Conservation (phyloP, 2,329 filamentous ascomycete species). For the Chrysoporthe austroafricana region DNA sequence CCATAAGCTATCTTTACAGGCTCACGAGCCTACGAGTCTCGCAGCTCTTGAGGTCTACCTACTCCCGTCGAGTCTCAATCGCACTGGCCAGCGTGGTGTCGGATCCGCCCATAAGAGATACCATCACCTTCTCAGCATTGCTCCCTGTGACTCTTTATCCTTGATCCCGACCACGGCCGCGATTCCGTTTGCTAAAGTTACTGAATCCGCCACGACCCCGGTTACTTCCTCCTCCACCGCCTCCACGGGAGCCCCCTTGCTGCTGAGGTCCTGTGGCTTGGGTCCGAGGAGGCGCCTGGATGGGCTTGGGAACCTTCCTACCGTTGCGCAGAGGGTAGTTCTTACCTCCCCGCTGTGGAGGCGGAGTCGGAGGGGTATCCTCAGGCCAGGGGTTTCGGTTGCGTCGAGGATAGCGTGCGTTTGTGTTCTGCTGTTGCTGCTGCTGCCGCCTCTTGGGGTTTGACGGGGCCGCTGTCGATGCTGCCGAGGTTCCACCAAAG, state of each 20-base stretch:
- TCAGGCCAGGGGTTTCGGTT: conserved; percentile 16
- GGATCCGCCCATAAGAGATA: neutral
- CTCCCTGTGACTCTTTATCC: neutral
- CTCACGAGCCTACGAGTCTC: neutral
- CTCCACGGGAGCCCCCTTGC: conserved; percentile 15
- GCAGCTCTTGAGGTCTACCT: too few species aligned
- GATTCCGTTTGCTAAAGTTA: conserved; percentile 19
- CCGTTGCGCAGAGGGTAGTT: conserved; percentile 13
- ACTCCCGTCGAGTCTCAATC: neutral
- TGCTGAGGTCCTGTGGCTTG: conserved; percentile 1
- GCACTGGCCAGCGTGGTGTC: neutral
- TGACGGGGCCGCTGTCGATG: neutral
- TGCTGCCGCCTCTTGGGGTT: conserved; percentile 14
- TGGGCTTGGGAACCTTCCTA: conserved; percentile 13
- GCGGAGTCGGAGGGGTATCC: neutral
- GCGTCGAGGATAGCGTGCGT: conserved; percentile 16
- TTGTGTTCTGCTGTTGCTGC: conserved; percentile 8
- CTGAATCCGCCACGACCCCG: conserved; percentile 27
- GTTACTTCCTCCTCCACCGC: neutral
- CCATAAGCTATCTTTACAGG: neutral
- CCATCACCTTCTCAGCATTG: neutral
- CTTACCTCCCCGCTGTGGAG: conserved; percentile 21
- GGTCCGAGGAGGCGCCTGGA: neutral
- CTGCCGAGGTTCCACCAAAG: conserved; percentile 17
- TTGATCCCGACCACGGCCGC: conserved; percentile 10